These are phyloP conservation scores for Hypoxylon sp. DNA, from an alignment of 2,329 filamentous ascomycete genomes.

Conservation along the genomic window DNA sequence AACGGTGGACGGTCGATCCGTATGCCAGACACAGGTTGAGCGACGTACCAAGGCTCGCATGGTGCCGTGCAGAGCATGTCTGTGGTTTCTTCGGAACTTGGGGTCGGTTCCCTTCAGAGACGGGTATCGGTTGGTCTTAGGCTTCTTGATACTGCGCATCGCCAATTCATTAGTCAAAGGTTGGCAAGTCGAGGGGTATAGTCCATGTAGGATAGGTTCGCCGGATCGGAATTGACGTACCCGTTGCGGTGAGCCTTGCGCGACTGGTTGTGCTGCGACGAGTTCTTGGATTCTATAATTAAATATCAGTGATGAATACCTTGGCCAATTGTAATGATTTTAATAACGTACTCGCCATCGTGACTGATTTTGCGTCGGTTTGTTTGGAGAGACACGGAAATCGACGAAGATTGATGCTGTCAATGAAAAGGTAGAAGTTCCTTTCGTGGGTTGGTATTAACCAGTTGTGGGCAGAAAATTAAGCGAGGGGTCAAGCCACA, in stretches of 20 bases:
- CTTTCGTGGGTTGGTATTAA: conserved; percentile 49
- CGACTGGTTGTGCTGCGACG: conserved; percentile 98
- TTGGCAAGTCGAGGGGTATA: not conserved
- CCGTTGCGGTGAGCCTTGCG: conserved; percentile 99
- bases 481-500: conserved; percentile 52
- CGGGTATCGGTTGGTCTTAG: conserved; percentile 98
- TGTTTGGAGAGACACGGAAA: conserved; percentile 48
- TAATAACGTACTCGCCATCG: conserved; percentile 77
- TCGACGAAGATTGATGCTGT: conserved; percentile 45
- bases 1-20: not conserved
- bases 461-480: conserved; percentile 56
- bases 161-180: conserved; percentile 37
- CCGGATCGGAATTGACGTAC: conserved; percentile 69
- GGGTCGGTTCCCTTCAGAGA: conserved; percentile 99
- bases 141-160: conserved; percentile 94
- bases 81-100: conserved; percentile 99
- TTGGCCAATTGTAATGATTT: not conserved
- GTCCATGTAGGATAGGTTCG: conserved; percentile 31
- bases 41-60: conserved; percentile 93
- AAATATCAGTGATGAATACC: conserved; percentile 49
- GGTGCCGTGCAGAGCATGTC: conserved; percentile 99
- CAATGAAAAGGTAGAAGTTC: conserved; percentile 46
- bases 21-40: not conserved
- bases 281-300: conserved; percentile 96
- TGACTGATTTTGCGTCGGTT: conserved; percentile 58